A percentile compares a stretch with the other conserved stretches of the same genome.
Conservation (phyloP, 2,329 filamentous ascomycete species). For the Penicillium sp. region DNA sequence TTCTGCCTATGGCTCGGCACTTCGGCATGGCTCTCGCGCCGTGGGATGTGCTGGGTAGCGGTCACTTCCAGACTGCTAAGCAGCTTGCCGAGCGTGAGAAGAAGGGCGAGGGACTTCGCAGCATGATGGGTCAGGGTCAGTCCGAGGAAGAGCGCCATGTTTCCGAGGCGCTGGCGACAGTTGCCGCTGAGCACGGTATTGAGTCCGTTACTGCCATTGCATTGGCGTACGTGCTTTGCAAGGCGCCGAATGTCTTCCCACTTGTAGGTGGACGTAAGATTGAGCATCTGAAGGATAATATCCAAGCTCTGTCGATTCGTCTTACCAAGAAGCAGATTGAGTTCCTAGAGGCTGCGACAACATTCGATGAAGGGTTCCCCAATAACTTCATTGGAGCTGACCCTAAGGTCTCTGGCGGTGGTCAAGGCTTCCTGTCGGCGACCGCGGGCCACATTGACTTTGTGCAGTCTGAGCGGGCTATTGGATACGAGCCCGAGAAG, state of each 20-base stretch:
- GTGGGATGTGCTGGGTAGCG: slow-evolving; percentile 44
- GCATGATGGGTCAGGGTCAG: background rate
- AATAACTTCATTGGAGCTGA: background rate
- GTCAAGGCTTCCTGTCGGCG: no score
- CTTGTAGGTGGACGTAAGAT: slow-evolving; percentile 69
- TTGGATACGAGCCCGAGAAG: no score
- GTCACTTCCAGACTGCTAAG: background rate
- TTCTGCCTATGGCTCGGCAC: slow-evolving; percentile 40
- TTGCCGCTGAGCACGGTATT: background rate
- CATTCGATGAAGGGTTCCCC: background rate
- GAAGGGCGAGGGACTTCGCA: background rate
- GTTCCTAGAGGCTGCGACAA: background rate
- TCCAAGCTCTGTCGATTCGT: slow-evolving; percentile 58
- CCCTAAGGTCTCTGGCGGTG: background rate
- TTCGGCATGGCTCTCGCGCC: slow-evolving; percentile 52
- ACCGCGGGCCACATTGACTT: no score
- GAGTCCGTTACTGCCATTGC: slow-evolving; percentile 61
- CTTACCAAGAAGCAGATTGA: background rate
- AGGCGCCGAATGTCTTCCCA: slow-evolving; percentile 70
- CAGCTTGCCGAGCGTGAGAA: background rate
- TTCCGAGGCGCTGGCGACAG: background rate
- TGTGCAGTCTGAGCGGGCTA: no score
- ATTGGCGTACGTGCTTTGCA: slow-evolving; percentile 71
- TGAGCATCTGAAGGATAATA: slow-evolving; percentile 68
- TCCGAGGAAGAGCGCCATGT: background rate